Evolutionary conservation across 1,139 yeast species (phyloP).

Genomic region (Pichia sp.): DNA sequence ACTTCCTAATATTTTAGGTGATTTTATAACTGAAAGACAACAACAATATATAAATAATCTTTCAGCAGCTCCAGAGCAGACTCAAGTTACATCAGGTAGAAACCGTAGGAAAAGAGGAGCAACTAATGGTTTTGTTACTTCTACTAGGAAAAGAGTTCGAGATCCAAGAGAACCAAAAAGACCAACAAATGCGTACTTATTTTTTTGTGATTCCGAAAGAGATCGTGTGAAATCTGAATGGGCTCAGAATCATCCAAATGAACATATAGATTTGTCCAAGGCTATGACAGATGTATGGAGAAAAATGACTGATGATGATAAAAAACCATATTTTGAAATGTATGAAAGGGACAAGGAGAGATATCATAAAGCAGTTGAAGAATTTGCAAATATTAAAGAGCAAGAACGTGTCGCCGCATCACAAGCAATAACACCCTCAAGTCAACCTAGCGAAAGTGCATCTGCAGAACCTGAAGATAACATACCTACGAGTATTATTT

Average conservation of each 20-base stretch:
- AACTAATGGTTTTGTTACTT: slow-evolving; percentile 10
- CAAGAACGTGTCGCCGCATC: slow-evolving; percentile 15
- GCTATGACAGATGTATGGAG: slow-evolving; percentile 88
- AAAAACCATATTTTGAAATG: slow-evolving; percentile 68
- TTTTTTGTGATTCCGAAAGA: slow-evolving; percentile 82
- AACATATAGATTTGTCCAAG: slow-evolving; percentile 57
- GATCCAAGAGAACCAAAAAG: slow-evolving; percentile 85
- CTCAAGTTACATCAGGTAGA: background rate
- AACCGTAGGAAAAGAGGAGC: slow-evolving; percentile 17
- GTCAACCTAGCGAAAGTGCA: slow-evolving; percentile 3
- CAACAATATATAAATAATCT: slow-evolving; percentile 7
- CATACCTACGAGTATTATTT: slow-evolving; percentile 4
- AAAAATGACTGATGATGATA: slow-evolving; percentile 57
- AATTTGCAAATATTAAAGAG: slow-evolving; percentile 42
- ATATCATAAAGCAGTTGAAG: slow-evolving; percentile 67
- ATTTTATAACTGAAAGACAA: slow-evolving; percentile 13
- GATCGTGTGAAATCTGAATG: slow-evolving; percentile 59
- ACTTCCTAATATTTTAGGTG: slow-evolving; percentile 13
- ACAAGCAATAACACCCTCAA: background rate
- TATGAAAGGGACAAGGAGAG: slow-evolving; percentile 78
- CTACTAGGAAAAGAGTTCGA: slow-evolving; percentile 33
- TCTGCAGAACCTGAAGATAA: slow-evolving; percentile 12
- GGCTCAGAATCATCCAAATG: slow-evolving; percentile 41
- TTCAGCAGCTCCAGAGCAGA: slow-evolving; percentile 1
- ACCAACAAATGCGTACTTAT: slow-evolving; percentile 83